Conservation (phyloP, 352 stramenopile species). For the Pythium sukuiense region DNA sequence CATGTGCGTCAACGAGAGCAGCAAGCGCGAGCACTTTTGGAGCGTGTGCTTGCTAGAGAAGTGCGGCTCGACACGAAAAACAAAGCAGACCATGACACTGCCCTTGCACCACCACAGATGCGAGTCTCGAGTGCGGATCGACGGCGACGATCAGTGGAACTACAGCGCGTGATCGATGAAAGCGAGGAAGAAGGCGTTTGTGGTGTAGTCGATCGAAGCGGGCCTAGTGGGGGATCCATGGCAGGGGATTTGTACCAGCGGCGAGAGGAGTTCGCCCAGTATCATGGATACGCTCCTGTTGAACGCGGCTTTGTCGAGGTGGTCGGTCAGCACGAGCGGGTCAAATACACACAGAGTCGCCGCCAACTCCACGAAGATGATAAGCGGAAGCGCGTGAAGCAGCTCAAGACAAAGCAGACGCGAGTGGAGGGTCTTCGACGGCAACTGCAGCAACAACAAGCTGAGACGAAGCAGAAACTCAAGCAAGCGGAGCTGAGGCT, state of each 20-base stretch:
- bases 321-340: conserved; percentile 7
- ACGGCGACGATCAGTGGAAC: conserved; percentile 3
- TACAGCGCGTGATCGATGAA: conserved; percentile 17
- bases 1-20: conserved; percentile 38
- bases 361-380: conserved; percentile 23
- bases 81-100: conserved; percentile 4
- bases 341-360: conserved; percentile 16
- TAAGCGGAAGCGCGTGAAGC: conserved; percentile 4
- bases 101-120: conserved; percentile 9
- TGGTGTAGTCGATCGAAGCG: background rate
- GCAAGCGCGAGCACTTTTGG: conserved; percentile 38
- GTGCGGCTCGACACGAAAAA: background rate
- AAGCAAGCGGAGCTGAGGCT: background rate
- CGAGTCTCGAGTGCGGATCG: conserved; percentile 18
- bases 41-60: conserved; percentile 32
- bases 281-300: conserved; percentile 11
- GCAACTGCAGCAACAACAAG: conserved; percentile 19
- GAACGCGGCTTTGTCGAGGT: conserved; percentile 23
- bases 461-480: conserved; percentile 17
- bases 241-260: background rate
- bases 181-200: background rate
- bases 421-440: background rate
- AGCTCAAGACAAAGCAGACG: conserved; percentile 11
- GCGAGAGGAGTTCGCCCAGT: conserved; percentile 7
- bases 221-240: background rate